Percentiles rank a stretch among this genome's conserved stretches.
phyloP scores from a whole-genome alignment of 306 rosid species.

The Gillenia trifoliata region DNA sequence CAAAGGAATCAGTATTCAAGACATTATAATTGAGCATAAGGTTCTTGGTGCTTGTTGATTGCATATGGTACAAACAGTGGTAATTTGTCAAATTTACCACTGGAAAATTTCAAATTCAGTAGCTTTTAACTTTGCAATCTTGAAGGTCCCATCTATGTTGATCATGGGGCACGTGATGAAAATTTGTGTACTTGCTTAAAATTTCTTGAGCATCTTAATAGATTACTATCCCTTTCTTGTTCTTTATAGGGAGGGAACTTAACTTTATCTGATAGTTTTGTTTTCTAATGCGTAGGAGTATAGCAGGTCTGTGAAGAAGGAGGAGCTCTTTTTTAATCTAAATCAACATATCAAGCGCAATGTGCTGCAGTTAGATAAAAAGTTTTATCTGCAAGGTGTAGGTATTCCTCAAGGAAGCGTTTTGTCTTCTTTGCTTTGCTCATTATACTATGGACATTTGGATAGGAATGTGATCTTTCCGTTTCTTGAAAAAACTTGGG shows the following conservation, averaged over 20 bases:
- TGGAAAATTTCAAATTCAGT: background rate
- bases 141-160: background rate
- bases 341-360: conserved; percentile 69
- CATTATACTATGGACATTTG: conserved; percentile 69
- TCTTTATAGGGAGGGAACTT: background rate
- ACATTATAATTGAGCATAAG: background rate
- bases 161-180: background rate
- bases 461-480: conserved; percentile 69
- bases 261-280: conserved; percentile 10
- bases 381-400: conserved; percentile 65
- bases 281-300: conserved; percentile 38
- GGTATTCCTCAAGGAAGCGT: conserved; percentile 96
- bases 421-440: conserved; percentile 81
- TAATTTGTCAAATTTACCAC: too few species aligned
- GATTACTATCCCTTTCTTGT: background rate
- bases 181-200: background rate
- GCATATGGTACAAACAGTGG: too few species aligned
- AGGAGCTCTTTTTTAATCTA: conserved; percentile 33
- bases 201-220: background rate
- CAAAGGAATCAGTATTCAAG: background rate
- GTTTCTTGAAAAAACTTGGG: conserved; percentile 40
- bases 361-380: conserved; percentile 64
- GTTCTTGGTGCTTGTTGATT: too few species aligned
- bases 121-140: background rate
- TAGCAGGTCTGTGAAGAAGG: conserved; percentile 36